Percentiles rank a stretch among this genome's conserved stretches.
Evolutionary conservation across 2,329 filamentous ascomycete genomes (phyloP).

Genomic region (Cordyceps sp.): DNA sequence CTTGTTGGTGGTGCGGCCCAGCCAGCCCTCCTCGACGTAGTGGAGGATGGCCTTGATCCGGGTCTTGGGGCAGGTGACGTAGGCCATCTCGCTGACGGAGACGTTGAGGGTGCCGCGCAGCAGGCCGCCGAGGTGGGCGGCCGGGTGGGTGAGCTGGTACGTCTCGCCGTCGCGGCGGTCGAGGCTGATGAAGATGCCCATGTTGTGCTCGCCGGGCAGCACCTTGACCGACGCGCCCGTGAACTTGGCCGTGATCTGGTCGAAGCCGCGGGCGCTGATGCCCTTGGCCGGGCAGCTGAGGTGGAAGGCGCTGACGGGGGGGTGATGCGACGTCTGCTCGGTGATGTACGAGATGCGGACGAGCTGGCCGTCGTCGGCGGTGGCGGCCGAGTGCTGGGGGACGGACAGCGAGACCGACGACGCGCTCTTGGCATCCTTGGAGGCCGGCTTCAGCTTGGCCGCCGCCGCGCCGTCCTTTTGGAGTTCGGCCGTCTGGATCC

Average conservation of each 20-base stretch:
- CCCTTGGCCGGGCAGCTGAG: slow-evolving; percentile 86
- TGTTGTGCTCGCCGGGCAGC: slow-evolving; percentile 78
- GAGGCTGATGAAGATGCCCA: slow-evolving; percentile 86
- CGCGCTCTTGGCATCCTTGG: slow-evolving; percentile 25
- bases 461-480: slow-evolving; percentile 22
- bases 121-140: slow-evolving; percentile 81
- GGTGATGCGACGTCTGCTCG: slow-evolving; percentile 95
- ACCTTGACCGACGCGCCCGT: slow-evolving; percentile 91
- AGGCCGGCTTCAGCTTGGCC: slow-evolving; percentile 28
- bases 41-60: slow-evolving; percentile 82
- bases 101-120: slow-evolving; percentile 77
- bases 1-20: slow-evolving; percentile 79
- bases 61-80: slow-evolving; percentile 77
- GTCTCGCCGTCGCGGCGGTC: slow-evolving; percentile 70
- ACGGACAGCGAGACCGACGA: slow-evolving; percentile 35
- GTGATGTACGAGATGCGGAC: slow-evolving; percentile 86
- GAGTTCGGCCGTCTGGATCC: slow-evolving; percentile 35
- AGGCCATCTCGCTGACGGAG: slow-evolving; percentile 78
- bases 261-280: slow-evolving; percentile 74
- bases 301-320: slow-evolving; percentile 90
- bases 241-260: slow-evolving; percentile 95
- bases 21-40: slow-evolving; percentile 89
- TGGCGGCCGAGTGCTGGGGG: slow-evolving; percentile 23
- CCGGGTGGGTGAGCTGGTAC: slow-evolving; percentile 87
- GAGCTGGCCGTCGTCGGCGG: slow-evolving; percentile 26